Base-by-base conservation (phyloP, 305 asterid species). In the Solanum aculeatissimum region DNA sequence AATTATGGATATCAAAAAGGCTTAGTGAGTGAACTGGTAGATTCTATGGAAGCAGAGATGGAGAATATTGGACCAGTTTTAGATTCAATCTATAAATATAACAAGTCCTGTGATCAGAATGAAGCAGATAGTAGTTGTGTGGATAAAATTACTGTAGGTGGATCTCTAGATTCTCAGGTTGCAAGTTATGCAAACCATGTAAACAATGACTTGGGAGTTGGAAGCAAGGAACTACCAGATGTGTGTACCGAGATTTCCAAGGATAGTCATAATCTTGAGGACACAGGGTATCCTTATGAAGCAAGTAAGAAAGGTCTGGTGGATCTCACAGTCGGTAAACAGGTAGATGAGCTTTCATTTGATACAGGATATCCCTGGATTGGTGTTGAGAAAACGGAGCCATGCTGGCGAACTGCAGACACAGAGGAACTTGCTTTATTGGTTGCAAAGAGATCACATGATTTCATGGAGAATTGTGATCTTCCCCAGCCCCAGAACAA, bases 371-470 rank as follows among this genome's bases (percentile, higher is more conserved):
- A 91, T 27, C 84, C 92, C 35, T 92, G 94, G 93, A 87, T 88
- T 49, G 91, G 88, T 65, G 90, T 84, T 63, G 93, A 89, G 84
- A 90, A 85, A 69, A 84, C 84, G 77, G 89, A 85, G 60, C 99
- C 98, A 9, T 94, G 99, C 98, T 96, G 98, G 99, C 89, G 95
- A 87, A 95, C 93, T 10, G 92, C 94, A 23, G 98, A 93, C 82
- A 87, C 87, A 43, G 93, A 92, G 87, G 98, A 96, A 84, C 86
- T 96, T 89, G 94, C 97, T 87, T 89, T 89, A 10, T 83, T 95
- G 81, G 95, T 95, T 80, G 89, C 98, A 4, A 88, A 85, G 85
- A 89, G 93, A 60, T 95, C 97, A 27, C 88, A 88, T 68, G 92
- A 87, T 66, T 86, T 81, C 87, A 70, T 94, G 14, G 95, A 95